These are phyloP conservation scores for Patellifolia procumbens DNA, from an alignment of 179 eudicot species.

Conservation along the genomic window DNA sequence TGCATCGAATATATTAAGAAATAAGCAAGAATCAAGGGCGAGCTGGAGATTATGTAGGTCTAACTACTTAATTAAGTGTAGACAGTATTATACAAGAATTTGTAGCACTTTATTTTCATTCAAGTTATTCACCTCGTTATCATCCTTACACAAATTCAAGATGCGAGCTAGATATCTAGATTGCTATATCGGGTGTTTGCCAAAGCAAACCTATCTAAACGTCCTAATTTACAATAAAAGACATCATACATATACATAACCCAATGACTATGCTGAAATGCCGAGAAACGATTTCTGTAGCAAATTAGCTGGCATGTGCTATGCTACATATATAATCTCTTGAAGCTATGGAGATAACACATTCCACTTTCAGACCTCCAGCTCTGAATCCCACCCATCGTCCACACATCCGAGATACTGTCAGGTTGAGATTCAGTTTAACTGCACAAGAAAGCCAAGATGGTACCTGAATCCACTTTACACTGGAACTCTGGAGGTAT, in stretches of 20 bases:
- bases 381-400: neutral
- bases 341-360: neutral
- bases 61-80: too few relatives aligned
- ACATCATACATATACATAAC: neutral
- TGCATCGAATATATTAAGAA: too few relatives aligned
- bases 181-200: neutral
- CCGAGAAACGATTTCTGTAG: neutral
- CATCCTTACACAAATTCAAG: too few relatives aligned
- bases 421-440: neutral
- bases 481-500: slow-evolving; percentile 23
- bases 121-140: too few relatives aligned
- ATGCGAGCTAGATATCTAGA: too few relatives aligned
- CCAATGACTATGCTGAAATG: neutral
- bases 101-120: too few relatives aligned
- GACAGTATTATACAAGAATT: too few relatives aligned
- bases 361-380: neutral
- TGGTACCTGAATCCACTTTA: slow-evolving; percentile 19
- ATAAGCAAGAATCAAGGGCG: too few relatives aligned
- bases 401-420: neutral
- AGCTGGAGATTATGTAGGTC: too few relatives aligned
- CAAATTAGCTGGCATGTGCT: neutral
- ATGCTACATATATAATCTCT: neutral
- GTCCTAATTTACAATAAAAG: neutral
- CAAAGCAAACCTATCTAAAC: too few relatives aligned
- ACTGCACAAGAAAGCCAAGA: neutral